A percentile compares a stretch with the other conserved stretches of the same genome.
These are phyloP conservation scores for Coemansia sp. DNA, from an alignment of 371 early-diverging fungal genomes.

Conservation along the genomic window DNA sequence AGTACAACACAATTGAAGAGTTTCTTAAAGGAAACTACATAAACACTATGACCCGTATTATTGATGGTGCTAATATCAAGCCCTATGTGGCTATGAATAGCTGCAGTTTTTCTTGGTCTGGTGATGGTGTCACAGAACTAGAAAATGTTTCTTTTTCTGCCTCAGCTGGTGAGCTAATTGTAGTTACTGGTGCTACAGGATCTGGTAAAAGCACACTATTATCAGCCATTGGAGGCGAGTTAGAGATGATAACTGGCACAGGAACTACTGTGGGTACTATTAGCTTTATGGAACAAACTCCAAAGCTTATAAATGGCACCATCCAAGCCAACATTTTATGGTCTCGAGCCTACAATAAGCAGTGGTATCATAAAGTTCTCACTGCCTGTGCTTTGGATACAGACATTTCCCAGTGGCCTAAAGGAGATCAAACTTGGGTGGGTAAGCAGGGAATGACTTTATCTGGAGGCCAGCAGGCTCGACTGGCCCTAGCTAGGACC, in stretches of 20 bases:
- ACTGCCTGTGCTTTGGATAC: constrained; percentile 62
- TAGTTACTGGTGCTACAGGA: constrained; percentile 19
- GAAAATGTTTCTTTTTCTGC: neutral
- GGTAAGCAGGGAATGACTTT: constrained; percentile 72
- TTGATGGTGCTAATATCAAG: too few relatives aligned
- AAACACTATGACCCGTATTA: too few relatives aligned
- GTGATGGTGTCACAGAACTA: too few relatives aligned
- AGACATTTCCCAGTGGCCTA: constrained; percentile 75
- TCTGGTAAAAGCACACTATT: constrained; percentile 48
- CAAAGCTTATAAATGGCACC: constrained; percentile 75
- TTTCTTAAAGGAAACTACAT: too few relatives aligned
- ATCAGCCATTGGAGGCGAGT: constrained; percentile 46
- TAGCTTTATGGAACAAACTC: constrained; percentile 67
- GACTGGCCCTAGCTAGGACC: constrained; percentile 72
- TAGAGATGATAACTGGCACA: constrained; percentile 13
- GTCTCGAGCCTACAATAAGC: constrained; percentile 65
- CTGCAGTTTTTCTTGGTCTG: too few relatives aligned
- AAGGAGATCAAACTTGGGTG: constrained; percentile 61
- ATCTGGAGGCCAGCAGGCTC: constrained; percentile 75
- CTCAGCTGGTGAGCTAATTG: constrained; percentile 20
- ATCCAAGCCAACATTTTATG: constrained; percentile 77
- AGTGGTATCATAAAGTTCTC: constrained; percentile 61
- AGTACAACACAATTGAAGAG: too few relatives aligned
- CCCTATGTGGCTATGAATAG: too few relatives aligned
- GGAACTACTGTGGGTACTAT: constrained; percentile 50